Evolutionary conservation across 225 moss, liverwort and hornwort species (phyloP).

Genomic region (Antitrichia curtipendula): DNA sequence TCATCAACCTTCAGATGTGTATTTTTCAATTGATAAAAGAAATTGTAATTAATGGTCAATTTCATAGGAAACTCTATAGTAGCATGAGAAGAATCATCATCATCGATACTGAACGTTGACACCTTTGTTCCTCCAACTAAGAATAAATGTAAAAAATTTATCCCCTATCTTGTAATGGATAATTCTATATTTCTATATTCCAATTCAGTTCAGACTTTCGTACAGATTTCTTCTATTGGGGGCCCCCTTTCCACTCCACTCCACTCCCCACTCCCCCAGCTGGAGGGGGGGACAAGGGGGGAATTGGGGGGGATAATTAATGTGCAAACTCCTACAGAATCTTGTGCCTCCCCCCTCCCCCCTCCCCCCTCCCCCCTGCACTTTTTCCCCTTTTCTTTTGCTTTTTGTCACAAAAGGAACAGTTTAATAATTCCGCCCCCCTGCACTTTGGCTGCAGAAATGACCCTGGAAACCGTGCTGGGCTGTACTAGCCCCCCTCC

Average conservation of each 20-base stretch:
- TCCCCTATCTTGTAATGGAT: not conserved
- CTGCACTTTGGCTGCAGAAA: not conserved
- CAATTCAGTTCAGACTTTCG: not conserved
- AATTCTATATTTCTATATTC: not conserved
- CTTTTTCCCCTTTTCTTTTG: not conserved
- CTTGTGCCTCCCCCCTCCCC: no score
- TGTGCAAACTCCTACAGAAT: not conserved
- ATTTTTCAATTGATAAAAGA: not conserved
- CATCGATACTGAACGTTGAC: no score
- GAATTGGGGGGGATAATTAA: not conserved
- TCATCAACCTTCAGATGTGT: not conserved
- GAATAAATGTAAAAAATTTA: no score
- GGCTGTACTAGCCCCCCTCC: not conserved
- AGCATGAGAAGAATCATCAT: not conserved
- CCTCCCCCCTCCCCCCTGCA: no score
- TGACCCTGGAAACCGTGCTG: not conserved
- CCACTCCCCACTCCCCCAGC: not conserved
- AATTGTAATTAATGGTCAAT: not conserved
- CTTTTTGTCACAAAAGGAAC: not conserved
- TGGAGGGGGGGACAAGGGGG: not conserved
- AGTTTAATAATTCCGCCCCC: not conserved
- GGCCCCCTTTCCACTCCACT: not conserved
- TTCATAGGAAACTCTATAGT: not conserved
- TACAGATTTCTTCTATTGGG: not conserved
- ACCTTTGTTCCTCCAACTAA: not conserved